Evolutionary conservation across 78 protist genomes (phyloP), one percentile per base, ranked within the genome.

Genomic region (Paratrimastix pyriformis): DNA sequence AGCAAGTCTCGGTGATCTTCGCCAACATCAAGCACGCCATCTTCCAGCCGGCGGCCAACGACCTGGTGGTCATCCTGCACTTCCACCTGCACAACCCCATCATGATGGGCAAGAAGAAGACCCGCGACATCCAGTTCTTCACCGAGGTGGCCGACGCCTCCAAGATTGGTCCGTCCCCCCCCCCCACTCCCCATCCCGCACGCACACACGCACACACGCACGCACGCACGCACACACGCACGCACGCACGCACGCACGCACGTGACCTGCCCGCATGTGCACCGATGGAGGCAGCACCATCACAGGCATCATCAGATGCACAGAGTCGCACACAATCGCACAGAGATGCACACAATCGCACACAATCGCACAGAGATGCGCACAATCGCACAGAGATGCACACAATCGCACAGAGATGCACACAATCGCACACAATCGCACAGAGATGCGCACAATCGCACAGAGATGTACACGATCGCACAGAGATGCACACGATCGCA

Each of bases 81-180:
- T 87, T 94, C 74, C 97, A 94, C 78, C 81, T 94, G 39, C 37
- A 84, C 44, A 65, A 84, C 55, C 87, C 86, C 1, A 75, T 94
- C 65, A 89, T 93, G 90, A 72, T 93, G 40, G 93, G 91, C 57
- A 90, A 88, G 81, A 94, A 93, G 87, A 87, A 85, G 77, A 43
- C 80, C 18, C 59, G 74, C 52, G 98, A 94, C 54, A 82, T 94
- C 26, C 96, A 92, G 72, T 92, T 94, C 72, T 86, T 64, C 76
- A 76, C 81, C 55, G 95, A 91, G 46, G 88, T 91, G 40, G 75
- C 76, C 52, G 90, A 81, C 11, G 13, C 26, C 26, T 11, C 74
- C 24, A 70, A n/a, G n/a, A n/a, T n/a, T n/a, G n/a, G n/a, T n/a
- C n/a, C n/a, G n/a, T n/a, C n/a, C n/a, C n/a, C n/a, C n/a, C n/a